phyloP scores from a whole-genome alignment of 1,284 basidiomycete species.

The Boletus hoseneyae region DNA sequence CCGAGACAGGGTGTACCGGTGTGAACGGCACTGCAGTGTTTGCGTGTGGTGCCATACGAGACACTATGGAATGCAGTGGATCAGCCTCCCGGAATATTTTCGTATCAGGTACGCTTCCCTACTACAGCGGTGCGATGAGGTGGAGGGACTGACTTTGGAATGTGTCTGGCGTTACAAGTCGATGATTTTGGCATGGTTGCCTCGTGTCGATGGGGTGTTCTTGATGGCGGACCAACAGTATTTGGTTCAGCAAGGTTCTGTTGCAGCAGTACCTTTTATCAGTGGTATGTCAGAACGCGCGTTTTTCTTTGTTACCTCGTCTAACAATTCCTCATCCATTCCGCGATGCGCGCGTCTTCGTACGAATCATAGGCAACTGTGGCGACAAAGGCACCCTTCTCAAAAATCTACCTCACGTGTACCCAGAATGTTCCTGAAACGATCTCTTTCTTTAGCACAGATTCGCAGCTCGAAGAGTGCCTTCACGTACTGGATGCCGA shows the following conservation, averaged over 20 bases:
- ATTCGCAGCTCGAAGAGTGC: too few species aligned
- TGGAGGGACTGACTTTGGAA: too few species aligned
- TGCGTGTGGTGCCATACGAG: slow-evolving; percentile 28
- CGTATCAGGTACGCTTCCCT: slow-evolving; percentile 40
- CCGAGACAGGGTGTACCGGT: slow-evolving; percentile 19
- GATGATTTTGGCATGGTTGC: slow-evolving; percentile 43
- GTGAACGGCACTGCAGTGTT: slow-evolving; percentile 32
- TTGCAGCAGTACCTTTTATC: slow-evolving; percentile 47
- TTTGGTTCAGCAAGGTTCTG: slow-evolving; percentile 39
- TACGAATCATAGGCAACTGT: slow-evolving; percentile 40
- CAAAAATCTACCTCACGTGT: slow-evolving; percentile 38
- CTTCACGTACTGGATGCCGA: too few species aligned
- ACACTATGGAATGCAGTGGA: slow-evolving; percentile 18
- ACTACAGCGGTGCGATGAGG: too few species aligned
- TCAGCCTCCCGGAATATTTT: slow-evolving; percentile 31
- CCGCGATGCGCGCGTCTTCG: slow-evolving; percentile 23
- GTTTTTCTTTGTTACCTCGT: slow-evolving; percentile 23
- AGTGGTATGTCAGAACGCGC: slow-evolving; percentile 28
- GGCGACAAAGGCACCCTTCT: slow-evolving; percentile 56
- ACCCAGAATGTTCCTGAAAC: too few species aligned
- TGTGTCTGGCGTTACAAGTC: slow-evolving; percentile 25
- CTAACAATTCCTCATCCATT: too few species aligned
- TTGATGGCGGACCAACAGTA: slow-evolving; percentile 41
- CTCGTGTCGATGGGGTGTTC: slow-evolving; percentile 50
- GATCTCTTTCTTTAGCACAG: too few species aligned